A percentile compares a stretch with the other conserved stretches of the same genome.
Evolutionary conservation across 2,329 filamentous ascomycete species (phyloP).

Genomic region (Venturia nashicola): DNA sequence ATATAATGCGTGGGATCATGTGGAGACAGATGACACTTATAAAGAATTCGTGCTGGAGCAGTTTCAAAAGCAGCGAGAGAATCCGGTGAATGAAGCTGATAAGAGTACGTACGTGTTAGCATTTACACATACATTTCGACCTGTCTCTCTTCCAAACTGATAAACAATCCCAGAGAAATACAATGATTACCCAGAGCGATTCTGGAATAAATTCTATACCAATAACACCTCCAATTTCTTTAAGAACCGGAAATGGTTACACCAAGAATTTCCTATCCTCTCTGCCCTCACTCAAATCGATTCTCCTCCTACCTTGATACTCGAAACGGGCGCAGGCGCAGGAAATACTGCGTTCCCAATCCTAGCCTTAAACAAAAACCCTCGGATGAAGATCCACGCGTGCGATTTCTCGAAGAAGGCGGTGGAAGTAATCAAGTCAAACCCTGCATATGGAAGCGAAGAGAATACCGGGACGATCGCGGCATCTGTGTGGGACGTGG

Average conservation of each 20-base stretch:
- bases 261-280: slow-evolving; percentile 90
- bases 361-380: slow-evolving; percentile 71
- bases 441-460: slow-evolving; percentile 60
- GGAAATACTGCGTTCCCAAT: slow-evolving; percentile 96
- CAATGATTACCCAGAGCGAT: slow-evolving; percentile 81
- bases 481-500: slow-evolving; percentile 91
- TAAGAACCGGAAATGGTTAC: slow-evolving; percentile 95
- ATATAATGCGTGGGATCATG: slow-evolving; percentile 98
- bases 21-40: slow-evolving; percentile 83
- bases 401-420: slow-evolving; percentile 95
- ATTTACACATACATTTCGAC: not conserved
- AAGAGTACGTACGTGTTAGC: slow-evolving; percentile 37
- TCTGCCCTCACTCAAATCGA: slow-evolving; percentile 58
- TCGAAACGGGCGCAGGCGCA: slow-evolving; percentile 90
- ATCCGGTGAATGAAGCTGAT: slow-evolving; percentile 88
- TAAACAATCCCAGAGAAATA: slow-evolving; percentile 67
- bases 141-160: slow-evolving; percentile 33
- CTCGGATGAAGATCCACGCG: slow-evolving; percentile 70
- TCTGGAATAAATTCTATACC: slow-evolving; percentile 98
- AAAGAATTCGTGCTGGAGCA: slow-evolving; percentile 75
- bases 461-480: slow-evolving; percentile 39
- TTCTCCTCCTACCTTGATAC: slow-evolving; percentile 55
- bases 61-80: slow-evolving; percentile 69
- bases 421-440: slow-evolving; percentile 77
- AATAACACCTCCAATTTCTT: slow-evolving; percentile 98